These are phyloP conservation scores for Beauveria australis DNA, from an alignment of 2,329 filamentous ascomycete species.

Conservation along the genomic window DNA sequence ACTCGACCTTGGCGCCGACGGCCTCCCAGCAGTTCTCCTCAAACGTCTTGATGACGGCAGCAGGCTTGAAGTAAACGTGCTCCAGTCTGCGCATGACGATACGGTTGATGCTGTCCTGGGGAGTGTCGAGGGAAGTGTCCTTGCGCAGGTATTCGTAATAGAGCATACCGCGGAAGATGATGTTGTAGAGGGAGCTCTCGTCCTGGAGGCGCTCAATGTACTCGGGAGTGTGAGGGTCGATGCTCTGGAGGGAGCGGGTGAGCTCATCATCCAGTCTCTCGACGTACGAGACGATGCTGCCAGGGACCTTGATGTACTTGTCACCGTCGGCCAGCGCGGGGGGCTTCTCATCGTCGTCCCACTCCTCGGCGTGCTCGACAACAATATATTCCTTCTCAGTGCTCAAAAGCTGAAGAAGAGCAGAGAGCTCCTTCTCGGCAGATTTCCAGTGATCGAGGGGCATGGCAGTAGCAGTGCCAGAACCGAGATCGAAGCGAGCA, in stretches of 20 bases:
- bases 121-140: conserved; percentile 59
- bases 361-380: conserved; percentile 88
- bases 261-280: conserved; percentile 97
- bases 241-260: conserved; percentile 90
- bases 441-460: conserved; percentile 94
- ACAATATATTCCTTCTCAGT: conserved; percentile 74
- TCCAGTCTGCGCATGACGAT: conserved; percentile 90
- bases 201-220: conserved; percentile 94
- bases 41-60: conserved; percentile 84
- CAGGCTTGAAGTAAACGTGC: conserved; percentile 98
- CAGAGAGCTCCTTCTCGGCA: conserved; percentile 77
- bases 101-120: conserved; percentile 85
- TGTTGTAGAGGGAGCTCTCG: conserved; percentile 83
- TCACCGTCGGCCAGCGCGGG: conserved; percentile 66
- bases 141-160: conserved; percentile 80
- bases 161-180: conserved; percentile 78
- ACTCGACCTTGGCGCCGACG: conserved; percentile 62
- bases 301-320: conserved; percentile 81
- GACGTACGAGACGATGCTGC: conserved; percentile 87
- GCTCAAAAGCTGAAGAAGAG: conserved; percentile 72
- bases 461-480: conserved; percentile 73
- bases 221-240: conserved; percentile 96
- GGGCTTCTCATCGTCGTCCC: conserved; percentile 96
- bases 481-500: conserved; percentile 86
- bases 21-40: conserved; percentile 92